A percentile compares a stretch with the other conserved stretches of the same genome.
Evolutionary conservation across 2,329 filamentous ascomycete genomes (phyloP).

Genomic region (Ceratocystis huliohia): DNA sequence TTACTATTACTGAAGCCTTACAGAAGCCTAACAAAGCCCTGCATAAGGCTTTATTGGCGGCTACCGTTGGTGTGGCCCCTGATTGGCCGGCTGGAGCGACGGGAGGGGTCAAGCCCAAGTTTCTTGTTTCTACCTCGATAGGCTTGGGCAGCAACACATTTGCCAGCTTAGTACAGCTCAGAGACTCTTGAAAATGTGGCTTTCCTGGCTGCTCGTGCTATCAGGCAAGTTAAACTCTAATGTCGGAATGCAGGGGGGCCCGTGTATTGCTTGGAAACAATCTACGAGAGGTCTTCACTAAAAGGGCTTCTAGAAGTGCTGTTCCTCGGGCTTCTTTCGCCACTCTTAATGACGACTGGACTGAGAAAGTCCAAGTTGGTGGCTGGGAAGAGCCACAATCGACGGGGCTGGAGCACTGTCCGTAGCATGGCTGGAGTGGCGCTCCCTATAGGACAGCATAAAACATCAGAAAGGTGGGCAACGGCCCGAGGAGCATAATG

Average conservation of each 20-base stretch:
- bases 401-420: not conserved
- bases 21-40: not conserved
- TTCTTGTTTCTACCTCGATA: too few species aligned
- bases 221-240: too few species aligned
- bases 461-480: not conserved
- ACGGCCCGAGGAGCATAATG: not conserved
- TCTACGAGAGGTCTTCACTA: not conserved
- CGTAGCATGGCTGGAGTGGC: not conserved
- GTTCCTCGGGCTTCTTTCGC: not conserved
- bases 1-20: not conserved
- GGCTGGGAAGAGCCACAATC: constrained; percentile 5
- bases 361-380: not conserved
- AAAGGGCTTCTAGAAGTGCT: not conserved
- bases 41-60: not conserved
- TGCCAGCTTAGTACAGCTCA: too few species aligned
- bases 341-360: not conserved
- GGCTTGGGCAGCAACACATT: too few species aligned
- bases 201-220: too few species aligned
- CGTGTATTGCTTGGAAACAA: too few species aligned
- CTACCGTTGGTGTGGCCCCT: not conserved
- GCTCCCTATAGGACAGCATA: too few species aligned
- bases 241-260: too few species aligned
- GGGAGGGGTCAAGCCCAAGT: too few species aligned
- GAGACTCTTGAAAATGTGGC: too few species aligned
- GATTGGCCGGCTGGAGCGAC: not conserved